phyloP scores from a whole-genome alignment of 257 asterid genomes.

The Solanum chiquidenum region DNA sequence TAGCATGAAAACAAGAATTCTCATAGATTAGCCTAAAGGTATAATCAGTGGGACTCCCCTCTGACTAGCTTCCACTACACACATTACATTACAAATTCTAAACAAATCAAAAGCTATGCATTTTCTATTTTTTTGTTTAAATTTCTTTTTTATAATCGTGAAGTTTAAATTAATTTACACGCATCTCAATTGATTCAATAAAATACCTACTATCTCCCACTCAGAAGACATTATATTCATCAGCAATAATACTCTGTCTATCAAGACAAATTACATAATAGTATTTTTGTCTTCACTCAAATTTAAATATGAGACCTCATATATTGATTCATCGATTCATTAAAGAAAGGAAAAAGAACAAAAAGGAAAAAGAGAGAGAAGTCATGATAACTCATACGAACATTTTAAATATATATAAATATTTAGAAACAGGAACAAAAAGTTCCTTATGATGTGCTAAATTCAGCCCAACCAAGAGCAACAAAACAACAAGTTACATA shows the following conservation, averaged over 20 bases:
- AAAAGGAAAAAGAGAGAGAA: constrained; percentile 4
- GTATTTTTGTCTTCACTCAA: background rate
- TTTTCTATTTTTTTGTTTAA: background rate
- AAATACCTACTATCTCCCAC: background rate
- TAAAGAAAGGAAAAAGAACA: background rate
- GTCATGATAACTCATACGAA: background rate
- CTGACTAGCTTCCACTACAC: constrained; percentile 16
- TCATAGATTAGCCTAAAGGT: constrained; percentile 26
- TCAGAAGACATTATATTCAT: no score
- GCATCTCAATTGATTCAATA: background rate
- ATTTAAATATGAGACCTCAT: background rate
- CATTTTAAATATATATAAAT: constrained; percentile 10
- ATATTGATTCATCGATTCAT: background rate
- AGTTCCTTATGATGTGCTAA: constrained; percentile 40
- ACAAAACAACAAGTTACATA: constrained; percentile 3
- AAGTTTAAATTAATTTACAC: background rate
- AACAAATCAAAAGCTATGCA: background rate
- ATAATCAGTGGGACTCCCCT: constrained; percentile 12
- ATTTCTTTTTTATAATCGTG: background rate
- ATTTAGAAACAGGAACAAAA: constrained; percentile 58
- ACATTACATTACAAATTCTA: background rate
- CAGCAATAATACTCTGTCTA: background rate
- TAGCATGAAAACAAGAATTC: background rate
- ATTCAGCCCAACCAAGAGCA: constrained; percentile 34
- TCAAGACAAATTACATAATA: background rate